Base-by-base conservation (phyloP, 1,284 basidiomycete genomes). In the Prillingera fragicola region DNA sequence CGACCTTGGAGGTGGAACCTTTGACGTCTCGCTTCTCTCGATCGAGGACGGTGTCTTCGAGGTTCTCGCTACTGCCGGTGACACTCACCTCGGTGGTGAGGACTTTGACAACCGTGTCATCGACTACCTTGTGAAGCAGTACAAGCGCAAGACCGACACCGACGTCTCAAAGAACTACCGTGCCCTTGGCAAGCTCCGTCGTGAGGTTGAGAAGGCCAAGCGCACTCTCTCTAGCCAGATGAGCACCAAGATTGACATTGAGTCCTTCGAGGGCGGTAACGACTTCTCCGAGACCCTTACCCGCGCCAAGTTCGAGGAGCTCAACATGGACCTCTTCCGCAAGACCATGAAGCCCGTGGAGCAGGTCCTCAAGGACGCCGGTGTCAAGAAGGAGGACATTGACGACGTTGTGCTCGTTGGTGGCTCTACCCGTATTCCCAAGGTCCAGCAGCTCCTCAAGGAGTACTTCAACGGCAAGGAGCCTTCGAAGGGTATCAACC, bases 391-490 rank as follows among this genome's bases (percentile, higher is more conserved):
- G 45, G 71, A 81, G 45, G 83, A 82, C 66, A 91, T 98, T 38
- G 83, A 96, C 79, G 67, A 54, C 65, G 69, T 72, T 49, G 45
- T 79, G 65, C 86, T 96, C 45, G 91, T 97, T 54, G 92, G 92
- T 75, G 92, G 92, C 73, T 97, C 92, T 12, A 96, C 92, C 55
- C 89, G 92, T 83, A 97, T 97, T 62, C 92, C 92, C 72, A 95
- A 94, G 79, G 89, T 96, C 55, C 92, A 96, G 70, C 85, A 92
- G 66, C 85, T 97, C 65, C 81, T 97, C 69, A 92, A 88, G 48
- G 92, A 97, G 78, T 94, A 90, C 81, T 98, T 97, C 83, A 90
- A 90, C 72, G 91, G 92, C 72, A 89, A 90, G 78, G 87, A 91
- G 77, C 87, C 85, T 66, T 88, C 87, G 80, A 87, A 87, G 78